Conservation (phyloP, 495 filamentous ascomycete species). For the Oidiodendron maius region DNA sequence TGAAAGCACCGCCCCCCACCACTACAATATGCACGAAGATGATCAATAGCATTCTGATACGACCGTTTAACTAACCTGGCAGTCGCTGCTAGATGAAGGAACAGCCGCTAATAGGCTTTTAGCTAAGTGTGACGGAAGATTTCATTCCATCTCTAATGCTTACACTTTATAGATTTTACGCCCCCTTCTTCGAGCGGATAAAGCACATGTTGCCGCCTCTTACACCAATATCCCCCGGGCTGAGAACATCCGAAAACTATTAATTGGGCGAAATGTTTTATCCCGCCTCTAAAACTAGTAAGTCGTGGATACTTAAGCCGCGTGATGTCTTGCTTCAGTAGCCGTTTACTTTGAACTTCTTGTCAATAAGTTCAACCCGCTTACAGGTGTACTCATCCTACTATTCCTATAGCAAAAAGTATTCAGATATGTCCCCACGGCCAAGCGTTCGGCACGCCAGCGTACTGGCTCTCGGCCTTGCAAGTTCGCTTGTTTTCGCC, state of each 20-base stretch:
- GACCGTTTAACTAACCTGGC: no score
- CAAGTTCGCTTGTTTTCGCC: conserved; percentile 36
- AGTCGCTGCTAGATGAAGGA: no score
- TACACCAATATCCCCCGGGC: no score
- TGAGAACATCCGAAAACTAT: no score
- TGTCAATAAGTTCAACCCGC: conserved; percentile 1
- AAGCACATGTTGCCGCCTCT: no score
- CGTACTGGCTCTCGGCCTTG: conserved; percentile 32
- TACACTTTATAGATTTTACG: no score
- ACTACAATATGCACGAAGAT: no score
- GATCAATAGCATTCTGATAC: no score
- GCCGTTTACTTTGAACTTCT: conserved; percentile 5
- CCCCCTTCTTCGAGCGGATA: no score
- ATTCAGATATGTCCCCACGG: conserved; percentile 33
- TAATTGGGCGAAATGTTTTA: no score
- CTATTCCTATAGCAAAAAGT: conserved; percentile 13
- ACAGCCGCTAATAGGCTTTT: background rate
- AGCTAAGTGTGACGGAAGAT: conserved; percentile 1
- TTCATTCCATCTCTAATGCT: conserved; percentile 6
- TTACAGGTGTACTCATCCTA: background rate
- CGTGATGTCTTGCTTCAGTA: background rate
- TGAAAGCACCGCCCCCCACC: no score
- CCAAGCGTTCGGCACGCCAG: conserved; percentile 26
- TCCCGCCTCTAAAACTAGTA: no score
- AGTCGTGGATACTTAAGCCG: background rate